Evolutionary conservation across 2,329 filamentous ascomycete genomes (phyloP).

Genomic region (Stachybotrys chlorohalonatus): DNA sequence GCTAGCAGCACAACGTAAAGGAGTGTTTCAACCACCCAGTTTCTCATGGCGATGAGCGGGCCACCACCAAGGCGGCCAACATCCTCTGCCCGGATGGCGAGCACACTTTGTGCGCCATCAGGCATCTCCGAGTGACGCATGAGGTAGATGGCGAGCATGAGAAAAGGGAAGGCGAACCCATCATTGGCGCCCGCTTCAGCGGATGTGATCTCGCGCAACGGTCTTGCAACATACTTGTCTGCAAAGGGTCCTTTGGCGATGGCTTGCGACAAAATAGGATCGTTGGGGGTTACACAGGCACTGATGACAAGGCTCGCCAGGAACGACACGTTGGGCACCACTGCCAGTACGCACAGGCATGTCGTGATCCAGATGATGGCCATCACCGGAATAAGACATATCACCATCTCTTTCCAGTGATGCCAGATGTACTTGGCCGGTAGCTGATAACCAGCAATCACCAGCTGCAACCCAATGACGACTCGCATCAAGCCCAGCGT

Average conservation of each 20-base stretch:
- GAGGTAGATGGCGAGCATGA: conserved; percentile 35
- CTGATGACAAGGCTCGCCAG: background rate
- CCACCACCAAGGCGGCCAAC: conserved; percentile 14
- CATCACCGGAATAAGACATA: background rate
- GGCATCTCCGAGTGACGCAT: conserved; percentile 28
- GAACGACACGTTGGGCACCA: background rate
- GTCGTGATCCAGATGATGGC: background rate
- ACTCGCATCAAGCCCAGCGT: background rate
- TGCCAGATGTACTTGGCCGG: background rate
- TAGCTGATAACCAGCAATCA: background rate
- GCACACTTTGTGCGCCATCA: background rate
- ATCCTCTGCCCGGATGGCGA: conserved; percentile 5
- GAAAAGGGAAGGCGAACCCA: conserved; percentile 28
- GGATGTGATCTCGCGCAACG: background rate
- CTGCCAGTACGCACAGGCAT: background rate
- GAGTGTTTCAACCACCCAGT: conserved; percentile 37
- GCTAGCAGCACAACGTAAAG: conserved; percentile 36
- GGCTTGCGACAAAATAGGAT: conserved; percentile 78
- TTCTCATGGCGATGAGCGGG: conserved; percentile 25
- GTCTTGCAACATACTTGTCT: background rate
- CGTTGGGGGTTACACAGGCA: conserved; percentile 51
- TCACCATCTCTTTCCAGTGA: background rate
- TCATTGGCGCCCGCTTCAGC: background rate
- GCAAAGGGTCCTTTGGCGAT: conserved; percentile 47
- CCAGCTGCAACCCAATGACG: background rate